Evolutionary conservation across 2,329 filamentous ascomycete species (phyloP), one percentile per base, ranked within the genome.

Genomic region (Fusarium sp.): DNA sequence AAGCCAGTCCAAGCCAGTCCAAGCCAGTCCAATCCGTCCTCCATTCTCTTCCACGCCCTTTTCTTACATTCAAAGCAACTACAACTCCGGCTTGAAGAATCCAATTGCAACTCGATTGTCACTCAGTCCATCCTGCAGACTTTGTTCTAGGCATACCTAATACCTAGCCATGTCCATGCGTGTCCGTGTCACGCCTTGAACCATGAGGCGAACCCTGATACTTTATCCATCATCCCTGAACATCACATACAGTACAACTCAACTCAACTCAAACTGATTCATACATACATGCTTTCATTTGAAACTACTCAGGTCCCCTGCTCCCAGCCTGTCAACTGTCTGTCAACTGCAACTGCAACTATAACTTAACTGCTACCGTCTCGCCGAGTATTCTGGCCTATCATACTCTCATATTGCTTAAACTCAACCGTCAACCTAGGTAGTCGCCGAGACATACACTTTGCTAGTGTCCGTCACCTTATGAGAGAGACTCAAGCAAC

Each of bases 271-370:
- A 39, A 53, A 65, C 61, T 72, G 61, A 69, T 67, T 65, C 56
- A n/a, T 45, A 60, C 33, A 35, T 35, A 35, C 64, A 62, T 67
- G 26, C 50, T 54, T 30, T 67, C 59, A 42, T 74, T 75, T 77
- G 75, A 77, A 77, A 76, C 74, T 61, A 68, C 58, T 65, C 75
- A 68, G 56, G 53, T 71, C 70, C 71, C 63, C 70, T 75, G 63
- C 42, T 61, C 62, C 38, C 33, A 55, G 62, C 64, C 66, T 58
- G 50, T 65, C 59, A 51, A 54, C 53, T 48, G 24, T 50, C 53
- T 56, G 28, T 45, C 38, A 59, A 59, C 56, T 41, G 22, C 47
- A 24, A 57, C 56, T 53, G 18, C 45, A 24, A 57, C 60, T 65
- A 54, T 39, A 54, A 54, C 50, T 28, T 28, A 28, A 60, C 47